These are phyloP conservation scores for Mycosarcoma maydis DNA, from an alignment of 1,284 basidiomycete genomes.

Conservation along the genomic window DNA sequence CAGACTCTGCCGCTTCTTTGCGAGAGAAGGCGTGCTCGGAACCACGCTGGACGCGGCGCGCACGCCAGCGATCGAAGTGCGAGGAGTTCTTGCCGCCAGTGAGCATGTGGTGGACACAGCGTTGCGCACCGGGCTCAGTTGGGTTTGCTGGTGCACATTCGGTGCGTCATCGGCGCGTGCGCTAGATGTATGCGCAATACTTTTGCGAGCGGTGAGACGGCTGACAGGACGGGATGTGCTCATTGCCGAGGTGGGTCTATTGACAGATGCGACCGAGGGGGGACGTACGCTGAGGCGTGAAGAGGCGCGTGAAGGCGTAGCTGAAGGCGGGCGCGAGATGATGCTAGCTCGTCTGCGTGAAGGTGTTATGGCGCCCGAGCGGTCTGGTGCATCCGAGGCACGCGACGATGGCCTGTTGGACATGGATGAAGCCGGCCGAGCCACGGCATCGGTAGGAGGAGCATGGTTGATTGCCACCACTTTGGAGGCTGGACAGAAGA, in stretches of 20 bases:
- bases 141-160: slow-evolving; percentile 61
- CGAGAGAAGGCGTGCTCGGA: slow-evolving; percentile 22
- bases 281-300: slow-evolving; percentile 42
- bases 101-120: slow-evolving; percentile 15
- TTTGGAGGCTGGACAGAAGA: slow-evolving; percentile 85
- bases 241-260: slow-evolving; percentile 45
- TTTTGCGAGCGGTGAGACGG: slow-evolving; percentile 50
- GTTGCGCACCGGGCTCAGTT: slow-evolving; percentile 17
- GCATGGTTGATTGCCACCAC: slow-evolving; percentile 68
- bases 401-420: slow-evolving; percentile 48
- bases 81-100: slow-evolving; percentile 24
- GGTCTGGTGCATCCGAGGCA: slow-evolving; percentile 38
- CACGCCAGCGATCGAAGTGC: slow-evolving; percentile 30
- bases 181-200: slow-evolving; percentile 21
- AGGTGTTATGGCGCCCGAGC: slow-evolving; percentile 37
- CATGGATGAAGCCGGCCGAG: slow-evolving; percentile 61
- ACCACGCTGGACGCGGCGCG: slow-evolving; percentile 20
- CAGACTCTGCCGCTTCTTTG: slow-evolving; percentile 44
- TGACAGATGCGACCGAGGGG: slow-evolving; percentile 40
- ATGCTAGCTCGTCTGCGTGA: slow-evolving; percentile 38
- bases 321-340: slow-evolving; percentile 29
- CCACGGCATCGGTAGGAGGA: slow-evolving; percentile 57
- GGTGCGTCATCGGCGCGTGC: slow-evolving; percentile 12
- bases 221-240: slow-evolving; percentile 42
- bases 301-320: slow-evolving; percentile 40